Evolutionary conservation across 1,284 basidiomycete genomes (phyloP).

Genomic region (Fomitopsis pinicola): DNA sequence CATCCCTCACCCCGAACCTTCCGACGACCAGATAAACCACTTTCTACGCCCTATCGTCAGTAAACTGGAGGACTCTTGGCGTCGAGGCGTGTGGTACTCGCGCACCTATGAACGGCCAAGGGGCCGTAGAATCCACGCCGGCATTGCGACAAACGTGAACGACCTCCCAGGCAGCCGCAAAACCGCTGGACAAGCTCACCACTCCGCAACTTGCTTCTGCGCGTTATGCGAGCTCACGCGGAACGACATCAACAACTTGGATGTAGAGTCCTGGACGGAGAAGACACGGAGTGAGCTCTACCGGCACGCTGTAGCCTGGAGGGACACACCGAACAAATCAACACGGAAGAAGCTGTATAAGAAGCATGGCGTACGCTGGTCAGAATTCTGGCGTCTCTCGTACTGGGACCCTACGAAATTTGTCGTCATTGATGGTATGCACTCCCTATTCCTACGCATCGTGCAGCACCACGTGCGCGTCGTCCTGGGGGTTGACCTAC

Average conservation of each 20-base stretch:
- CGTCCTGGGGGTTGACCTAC: constrained; percentile 23
- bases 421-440: constrained; percentile 32
- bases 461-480: constrained; percentile 20
- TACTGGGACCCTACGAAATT: constrained; percentile 33
- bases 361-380: constrained; percentile 22
- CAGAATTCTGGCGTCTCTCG: constrained; percentile 20
- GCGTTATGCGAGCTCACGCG: constrained; percentile 24
- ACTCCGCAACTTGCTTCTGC: constrained; percentile 26
- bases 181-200: constrained; percentile 19
- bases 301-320: constrained; percentile 16
- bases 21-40: constrained; percentile 29
- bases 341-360: constrained; percentile 10
- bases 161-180: no score
- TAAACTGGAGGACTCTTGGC: constrained; percentile 26
- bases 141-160: no score
- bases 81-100: no score
- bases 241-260: constrained; percentile 25
- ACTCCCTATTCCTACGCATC: constrained; percentile 26
- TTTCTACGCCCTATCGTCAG: constrained; percentile 31
- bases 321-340: neutral
- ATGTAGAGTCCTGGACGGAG: constrained; percentile 17
- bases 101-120: no score
- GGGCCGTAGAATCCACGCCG: no score
- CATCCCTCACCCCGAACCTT: constrained; percentile 34
- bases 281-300: constrained; percentile 13